Percentiles rank a stretch among this genome's conserved stretches.
phyloP scores from a whole-genome alignment of 2,329 filamentous ascomycete species.

The Epichloe uncinata region DNA sequence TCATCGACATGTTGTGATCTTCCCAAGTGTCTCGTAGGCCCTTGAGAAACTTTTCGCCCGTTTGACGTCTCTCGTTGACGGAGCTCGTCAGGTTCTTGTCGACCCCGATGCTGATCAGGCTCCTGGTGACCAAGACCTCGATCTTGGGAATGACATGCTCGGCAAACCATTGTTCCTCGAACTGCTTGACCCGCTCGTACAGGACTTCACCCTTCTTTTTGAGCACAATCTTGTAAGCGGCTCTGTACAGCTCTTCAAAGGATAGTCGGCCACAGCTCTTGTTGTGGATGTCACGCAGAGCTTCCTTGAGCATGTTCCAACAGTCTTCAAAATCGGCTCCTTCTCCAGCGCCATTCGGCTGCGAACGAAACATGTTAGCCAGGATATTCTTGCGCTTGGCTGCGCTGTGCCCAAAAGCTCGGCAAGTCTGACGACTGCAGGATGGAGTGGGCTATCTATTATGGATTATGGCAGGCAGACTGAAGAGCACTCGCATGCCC shows the following conservation, averaged over 20 bases:
- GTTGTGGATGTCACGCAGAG: conserved; percentile 77
- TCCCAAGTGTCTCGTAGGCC: conserved; percentile 70
- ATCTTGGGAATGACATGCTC: conserved; percentile 60
- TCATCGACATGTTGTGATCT: conserved; percentile 84
- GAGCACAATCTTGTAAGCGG: conserved; percentile 85
- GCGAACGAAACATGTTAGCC: conserved; percentile 12
- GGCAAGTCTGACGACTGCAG: background rate
- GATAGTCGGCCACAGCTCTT: conserved; percentile 83
- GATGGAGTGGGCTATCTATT: background rate
- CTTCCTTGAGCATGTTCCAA: conserved; percentile 65
- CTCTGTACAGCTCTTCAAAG: conserved; percentile 90
- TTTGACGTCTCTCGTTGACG: conserved; percentile 63
- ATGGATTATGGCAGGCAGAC: background rate
- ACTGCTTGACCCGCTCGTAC: conserved; percentile 66
- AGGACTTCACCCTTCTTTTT: conserved; percentile 73
- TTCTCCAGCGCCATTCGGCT: conserved; percentile 32
- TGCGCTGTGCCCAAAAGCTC: background rate
- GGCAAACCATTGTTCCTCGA: conserved; percentile 72
- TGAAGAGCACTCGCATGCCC: background rate
- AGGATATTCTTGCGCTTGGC: background rate
- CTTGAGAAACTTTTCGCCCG: conserved; percentile 71
- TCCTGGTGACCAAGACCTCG: conserved; percentile 54
- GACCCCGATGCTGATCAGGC: conserved; percentile 47
- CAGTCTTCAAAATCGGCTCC: conserved; percentile 71
- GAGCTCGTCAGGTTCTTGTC: conserved; percentile 45